phyloP scores from a whole-genome alignment of 2,329 filamentous ascomycete genomes.

The Neopestalotiopsis rosae region DNA sequence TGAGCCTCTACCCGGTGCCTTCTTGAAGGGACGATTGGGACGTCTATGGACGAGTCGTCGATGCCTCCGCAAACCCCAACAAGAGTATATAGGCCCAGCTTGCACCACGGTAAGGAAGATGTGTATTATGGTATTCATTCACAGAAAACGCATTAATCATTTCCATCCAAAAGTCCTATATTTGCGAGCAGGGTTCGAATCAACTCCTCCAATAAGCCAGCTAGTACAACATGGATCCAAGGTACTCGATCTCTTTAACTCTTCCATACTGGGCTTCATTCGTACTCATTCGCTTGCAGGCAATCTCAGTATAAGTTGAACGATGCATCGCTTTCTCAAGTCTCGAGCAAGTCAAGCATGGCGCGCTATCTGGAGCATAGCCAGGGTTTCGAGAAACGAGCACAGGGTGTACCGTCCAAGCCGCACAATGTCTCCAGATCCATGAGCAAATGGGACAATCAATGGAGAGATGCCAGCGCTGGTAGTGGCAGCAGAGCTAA shows the following conservation, averaged over 20 bases:
- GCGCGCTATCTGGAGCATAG: background rate
- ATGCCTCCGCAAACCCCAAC: no score
- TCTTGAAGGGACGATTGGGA: no score
- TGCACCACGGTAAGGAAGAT: no score
- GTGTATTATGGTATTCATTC: no score
- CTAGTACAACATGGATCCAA: background rate
- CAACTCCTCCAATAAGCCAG: background rate
- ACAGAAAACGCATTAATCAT: no score
- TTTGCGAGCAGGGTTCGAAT: no score
- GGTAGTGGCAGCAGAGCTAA: background rate
- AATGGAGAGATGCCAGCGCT: background rate
- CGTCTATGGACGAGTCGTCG: no score
- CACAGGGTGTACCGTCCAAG: background rate
- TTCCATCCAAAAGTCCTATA: no score
- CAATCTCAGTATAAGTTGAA: background rate
- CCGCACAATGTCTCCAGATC: background rate
- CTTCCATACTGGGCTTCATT: background rate
- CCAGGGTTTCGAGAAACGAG: constrained; percentile 1
- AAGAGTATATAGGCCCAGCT: no score
- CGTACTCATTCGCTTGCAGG: background rate
- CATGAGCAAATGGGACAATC: background rate
- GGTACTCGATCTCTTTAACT: background rate
- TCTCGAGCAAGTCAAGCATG: background rate
- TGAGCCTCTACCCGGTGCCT: no score
- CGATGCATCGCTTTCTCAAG: background rate